phyloP scores from a whole-genome alignment of 108 stramenopile species.

The Skeletonema menzelii region DNA sequence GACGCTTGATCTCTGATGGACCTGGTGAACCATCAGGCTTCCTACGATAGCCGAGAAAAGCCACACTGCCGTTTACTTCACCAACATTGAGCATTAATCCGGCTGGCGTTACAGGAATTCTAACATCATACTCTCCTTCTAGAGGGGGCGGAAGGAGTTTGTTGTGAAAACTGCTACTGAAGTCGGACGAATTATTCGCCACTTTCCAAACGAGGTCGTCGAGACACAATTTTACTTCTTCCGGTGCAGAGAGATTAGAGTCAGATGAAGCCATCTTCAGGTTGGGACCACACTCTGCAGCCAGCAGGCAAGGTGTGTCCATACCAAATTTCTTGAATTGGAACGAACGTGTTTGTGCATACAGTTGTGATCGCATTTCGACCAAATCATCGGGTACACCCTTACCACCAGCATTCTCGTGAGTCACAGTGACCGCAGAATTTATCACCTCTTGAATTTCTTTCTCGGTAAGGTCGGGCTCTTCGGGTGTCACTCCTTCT shows the following conservation, averaged over 20 bases:
- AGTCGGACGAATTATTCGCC: conserved; percentile 9
- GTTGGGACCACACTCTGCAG: conserved; percentile 66
- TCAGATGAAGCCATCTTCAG: not conserved
- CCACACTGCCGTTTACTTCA: conserved; percentile 73
- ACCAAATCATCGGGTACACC: conserved; percentile 47
- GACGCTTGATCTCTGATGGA: conserved; percentile 64
- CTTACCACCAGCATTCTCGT: conserved; percentile 65
- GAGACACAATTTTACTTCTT: conserved; percentile 25
- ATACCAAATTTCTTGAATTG: conserved; percentile 82
- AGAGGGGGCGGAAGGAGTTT: conserved; percentile 63
- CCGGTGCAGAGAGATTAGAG: not conserved
- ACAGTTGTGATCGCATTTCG: conserved; percentile 54
- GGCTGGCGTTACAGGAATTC: conserved; percentile 78
- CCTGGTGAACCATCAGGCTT: conserved; percentile 70
- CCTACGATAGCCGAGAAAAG: conserved; percentile 75
- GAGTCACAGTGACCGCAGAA: conserved; percentile 51
- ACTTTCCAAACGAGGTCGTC: conserved; percentile 30
- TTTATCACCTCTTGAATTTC: conserved; percentile 54
- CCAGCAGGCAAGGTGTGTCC: conserved; percentile 57
- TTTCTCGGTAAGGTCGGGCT: conserved; percentile 59
- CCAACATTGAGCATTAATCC: conserved; percentile 90
- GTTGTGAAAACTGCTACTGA: conserved; percentile 13
- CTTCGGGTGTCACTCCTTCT: conserved; percentile 72
- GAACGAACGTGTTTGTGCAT: conserved; percentile 77
- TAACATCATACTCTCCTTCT: conserved; percentile 81